Conservation (phyloP, 2,329 filamentous ascomycete species). For the Zymoseptoria pseudotritici region DNA sequence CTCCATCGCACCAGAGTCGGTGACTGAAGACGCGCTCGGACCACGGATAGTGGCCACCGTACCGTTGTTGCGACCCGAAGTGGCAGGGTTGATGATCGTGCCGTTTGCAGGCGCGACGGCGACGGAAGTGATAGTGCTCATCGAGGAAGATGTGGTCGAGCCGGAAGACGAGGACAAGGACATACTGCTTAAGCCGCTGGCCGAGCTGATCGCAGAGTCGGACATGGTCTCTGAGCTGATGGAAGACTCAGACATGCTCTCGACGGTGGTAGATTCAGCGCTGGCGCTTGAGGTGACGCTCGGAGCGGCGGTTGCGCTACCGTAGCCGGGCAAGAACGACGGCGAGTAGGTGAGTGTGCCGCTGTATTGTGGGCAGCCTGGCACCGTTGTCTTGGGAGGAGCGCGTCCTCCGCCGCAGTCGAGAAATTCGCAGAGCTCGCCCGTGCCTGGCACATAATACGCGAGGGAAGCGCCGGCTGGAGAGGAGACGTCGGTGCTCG, state of each 20-base stretch:
- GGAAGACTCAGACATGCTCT: neutral
- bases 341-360: slow-evolving; percentile 51
- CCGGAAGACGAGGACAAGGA: neutral
- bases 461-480: slow-evolving; percentile 42
- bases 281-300: neutral
- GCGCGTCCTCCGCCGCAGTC: slow-evolving; percentile 63
- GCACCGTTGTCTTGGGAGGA: slow-evolving; percentile 54
- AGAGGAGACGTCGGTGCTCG: slow-evolving; percentile 31
- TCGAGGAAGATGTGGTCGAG: neutral
- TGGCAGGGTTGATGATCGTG: neutral
- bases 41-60: neutral
- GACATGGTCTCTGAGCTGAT: neutral
- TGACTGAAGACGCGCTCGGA: neutral
- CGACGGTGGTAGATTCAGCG: neutral
- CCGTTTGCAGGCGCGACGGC: neutral
- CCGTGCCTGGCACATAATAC: slow-evolving; percentile 56
- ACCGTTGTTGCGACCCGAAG: neutral
- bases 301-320: slow-evolving; percentile 8
- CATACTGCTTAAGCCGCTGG: neutral
- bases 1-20: slow-evolving; percentile 40
- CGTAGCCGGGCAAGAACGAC: slow-evolving; percentile 38
- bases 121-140: neutral
- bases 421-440: slow-evolving; percentile 56
- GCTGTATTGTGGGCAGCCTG: slow-evolving; percentile 51
- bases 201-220: neutral